Base-by-base conservation (phyloP, 805 yeast genomes). In the Tetrapisispora taiwanensis region DNA sequence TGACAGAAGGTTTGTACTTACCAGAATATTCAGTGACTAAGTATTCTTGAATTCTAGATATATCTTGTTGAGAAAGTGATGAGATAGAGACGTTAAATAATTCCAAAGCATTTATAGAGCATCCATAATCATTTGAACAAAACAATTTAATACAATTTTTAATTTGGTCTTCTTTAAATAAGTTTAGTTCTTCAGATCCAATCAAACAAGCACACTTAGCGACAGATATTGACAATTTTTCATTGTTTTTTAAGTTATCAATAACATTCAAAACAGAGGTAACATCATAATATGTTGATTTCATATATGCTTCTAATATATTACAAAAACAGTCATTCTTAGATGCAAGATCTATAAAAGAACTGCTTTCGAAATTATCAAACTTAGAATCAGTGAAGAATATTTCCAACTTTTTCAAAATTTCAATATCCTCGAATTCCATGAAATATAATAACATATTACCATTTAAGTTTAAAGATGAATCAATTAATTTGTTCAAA, bases 1-100 rank as follows among this genome's bases (percentile, higher is more conserved):
- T 56, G 18, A 58, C 58, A 17, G 50, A 54, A 6, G 65, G 48
- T 17, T 56, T 52, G 42, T 59, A 69, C 46, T 65, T 68, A 43
- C 58, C 58, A 1, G 43, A 17, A 18, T 52, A 46, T 13, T 58
- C 56, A 1, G 58, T 50, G 7, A 60, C 48, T 3, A 65, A 46
- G 48, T 56, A 65, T 3, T 51, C 49, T 12, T 70, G 33, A n/a
- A 65, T 36, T 1, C 31, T 24, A 0, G 26, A 26, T 17, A 50
- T 56, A 19, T 69, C 56, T 1, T 59, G 60, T 3, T 48, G 54
- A 2, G 50, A 30, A 20, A 47, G 18, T 39, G 48, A 10, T 10
- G 40, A 15, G 19, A 44, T 36, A 27, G 41, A 38, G 15, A 38
- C 7, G 18, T 34, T 39, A 30, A 54, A 51, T 19, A 56, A 35